Base-by-base conservation (phyloP, 1,139 yeast species). In the Entelexis paramagnoliae region DNA sequence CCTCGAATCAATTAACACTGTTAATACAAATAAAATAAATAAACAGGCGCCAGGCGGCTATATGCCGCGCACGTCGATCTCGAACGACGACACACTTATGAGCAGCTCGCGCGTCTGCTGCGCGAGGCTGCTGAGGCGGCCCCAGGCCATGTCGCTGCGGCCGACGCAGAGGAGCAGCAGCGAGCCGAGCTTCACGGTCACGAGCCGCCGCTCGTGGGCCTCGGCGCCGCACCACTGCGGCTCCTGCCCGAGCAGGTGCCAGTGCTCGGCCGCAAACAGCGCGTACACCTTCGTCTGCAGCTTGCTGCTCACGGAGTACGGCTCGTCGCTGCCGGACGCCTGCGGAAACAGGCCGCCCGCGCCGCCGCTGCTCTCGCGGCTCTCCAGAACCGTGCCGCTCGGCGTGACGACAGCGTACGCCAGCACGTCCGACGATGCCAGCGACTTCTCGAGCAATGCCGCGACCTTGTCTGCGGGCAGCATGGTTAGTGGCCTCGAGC, bases 181-280 rank as follows among this genome's bases (percentile, higher is more conserved):
- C 22, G 43, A 42, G 17, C 44, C 35, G 10, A 22, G 46, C 16
- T 32, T 24, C 13, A 48, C 38, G 4, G 45, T 32, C 11, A 55
- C 50, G 4, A 58, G 46, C 36, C 59, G 49, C 10, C 46, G 40
- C 10, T 48, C 48, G n/a, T 46, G 51, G 11, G 51, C 49, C 35
- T 55, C 53, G 11, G 57, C 51, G n/a, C 60, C 60, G n/a, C 46
- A 32, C 59, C 59, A 57, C 4, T 26, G 11, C 28, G 34, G 33
- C 16, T n/a, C 22, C n/a, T 44, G 13, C 9, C 32, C 49, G 6
- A 29, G 24, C 26, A 14, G 20, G 20, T 43, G 52, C 56, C 56
- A 56, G 20, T 46, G 32, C 41, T 52, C 51, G 33, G 57, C 54
- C 14, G 55, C 55, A 38, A 51, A 57, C 11, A 54, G 36, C 14